A percentile compares a stretch with the other conserved stretches of the same genome.
phyloP scores from a whole-genome alignment of 768 basidiomycete species.

The Auriscalpium microsporum region DNA sequence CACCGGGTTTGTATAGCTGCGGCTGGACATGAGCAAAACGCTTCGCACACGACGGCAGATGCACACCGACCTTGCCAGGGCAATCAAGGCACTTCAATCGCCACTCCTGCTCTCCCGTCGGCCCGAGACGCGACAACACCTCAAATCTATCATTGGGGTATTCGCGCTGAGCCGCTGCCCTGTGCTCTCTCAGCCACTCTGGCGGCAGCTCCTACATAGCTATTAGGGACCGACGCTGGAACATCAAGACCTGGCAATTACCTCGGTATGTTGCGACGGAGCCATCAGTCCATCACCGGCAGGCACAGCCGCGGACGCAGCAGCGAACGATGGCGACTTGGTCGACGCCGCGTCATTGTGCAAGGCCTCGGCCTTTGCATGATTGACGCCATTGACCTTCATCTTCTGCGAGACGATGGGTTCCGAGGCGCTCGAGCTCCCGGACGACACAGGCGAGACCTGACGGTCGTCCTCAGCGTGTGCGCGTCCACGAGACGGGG shows the following conservation, averaged over 20 bases:
- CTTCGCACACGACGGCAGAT: not conserved
- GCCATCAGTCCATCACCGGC: not conserved
- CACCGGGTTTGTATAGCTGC: constrained; percentile 9
- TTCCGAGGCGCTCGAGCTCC: constrained; percentile 62
- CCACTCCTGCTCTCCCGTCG: constrained; percentile 69
- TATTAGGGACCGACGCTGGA: not conserved
- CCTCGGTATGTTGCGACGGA: constrained; percentile 4
- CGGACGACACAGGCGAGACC: constrained; percentile 62
- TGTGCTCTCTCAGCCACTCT: constrained; percentile 62
- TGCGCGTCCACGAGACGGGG: constrained; percentile 6
- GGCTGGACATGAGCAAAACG: constrained; percentile 1
- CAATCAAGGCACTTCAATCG: constrained; percentile 86
- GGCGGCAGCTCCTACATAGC: constrained; percentile 34
- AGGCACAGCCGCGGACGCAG: constrained; percentile 3
- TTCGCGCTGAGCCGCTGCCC: constrained; percentile 55
- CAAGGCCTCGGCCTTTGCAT: constrained; percentile 25
- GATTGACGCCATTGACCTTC: constrained; percentile 46
- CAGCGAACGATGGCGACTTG: constrained; percentile 10
- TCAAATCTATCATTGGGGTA: constrained; percentile 83
- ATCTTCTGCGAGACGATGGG: constrained; percentile 62
- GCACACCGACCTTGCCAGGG: constrained; percentile 71
- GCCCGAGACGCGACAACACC: constrained; percentile 50
- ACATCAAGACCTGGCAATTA: constrained; percentile 5
- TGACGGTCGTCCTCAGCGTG: constrained; percentile 40
- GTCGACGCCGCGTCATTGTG: constrained; percentile 15